Percentiles rank a stretch among this genome's conserved stretches.
Evolutionary conservation across 208 protist genomes (phyloP).

Genomic region (Wallacemonas sp.): DNA sequence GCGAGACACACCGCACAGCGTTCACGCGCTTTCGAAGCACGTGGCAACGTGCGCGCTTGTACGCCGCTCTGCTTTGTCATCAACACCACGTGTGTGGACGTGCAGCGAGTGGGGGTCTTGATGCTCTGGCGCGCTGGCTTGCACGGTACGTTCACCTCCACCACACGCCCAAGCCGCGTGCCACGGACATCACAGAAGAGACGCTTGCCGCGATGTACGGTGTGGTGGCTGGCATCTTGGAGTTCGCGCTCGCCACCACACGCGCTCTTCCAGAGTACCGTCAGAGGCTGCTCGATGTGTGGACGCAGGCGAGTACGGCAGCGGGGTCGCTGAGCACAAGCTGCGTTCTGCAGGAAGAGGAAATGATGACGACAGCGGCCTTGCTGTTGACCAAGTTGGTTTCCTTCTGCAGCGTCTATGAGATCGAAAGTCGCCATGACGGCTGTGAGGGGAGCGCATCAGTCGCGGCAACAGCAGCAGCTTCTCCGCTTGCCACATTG

Average conservation of each 20-base stretch:
- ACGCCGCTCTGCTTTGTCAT: constrained; percentile 27
- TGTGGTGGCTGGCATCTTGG: constrained; percentile 61
- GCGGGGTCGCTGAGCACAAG: background rate
- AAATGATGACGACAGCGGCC: constrained; percentile 1
- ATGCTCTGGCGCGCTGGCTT: constrained; percentile 9
- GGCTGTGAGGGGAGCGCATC: too few relatives aligned
- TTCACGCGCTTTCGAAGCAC: constrained; percentile 7
- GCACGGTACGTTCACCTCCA: background rate
- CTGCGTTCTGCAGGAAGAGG: background rate
- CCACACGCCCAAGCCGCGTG: background rate
- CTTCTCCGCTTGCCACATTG: background rate
- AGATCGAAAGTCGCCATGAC: background rate
- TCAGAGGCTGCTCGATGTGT: background rate
- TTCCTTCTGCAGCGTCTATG: constrained; percentile 7
- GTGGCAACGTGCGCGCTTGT: constrained; percentile 34
- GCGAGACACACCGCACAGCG: too few relatives aligned
- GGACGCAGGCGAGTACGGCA: background rate
- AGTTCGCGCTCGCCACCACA: constrained; percentile 47
- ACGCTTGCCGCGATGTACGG: constrained; percentile 24
- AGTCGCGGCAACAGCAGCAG: background rate
- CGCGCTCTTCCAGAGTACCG: constrained; percentile 6
- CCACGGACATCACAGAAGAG: background rate
- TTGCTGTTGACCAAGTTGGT: constrained; percentile 17
- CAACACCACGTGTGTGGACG: constrained; percentile 15
- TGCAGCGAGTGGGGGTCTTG: background rate